These are phyloP conservation scores for Ehretia macrophylla DNA, from an alignment of 257 asterid genomes.

Conservation along the genomic window DNA sequence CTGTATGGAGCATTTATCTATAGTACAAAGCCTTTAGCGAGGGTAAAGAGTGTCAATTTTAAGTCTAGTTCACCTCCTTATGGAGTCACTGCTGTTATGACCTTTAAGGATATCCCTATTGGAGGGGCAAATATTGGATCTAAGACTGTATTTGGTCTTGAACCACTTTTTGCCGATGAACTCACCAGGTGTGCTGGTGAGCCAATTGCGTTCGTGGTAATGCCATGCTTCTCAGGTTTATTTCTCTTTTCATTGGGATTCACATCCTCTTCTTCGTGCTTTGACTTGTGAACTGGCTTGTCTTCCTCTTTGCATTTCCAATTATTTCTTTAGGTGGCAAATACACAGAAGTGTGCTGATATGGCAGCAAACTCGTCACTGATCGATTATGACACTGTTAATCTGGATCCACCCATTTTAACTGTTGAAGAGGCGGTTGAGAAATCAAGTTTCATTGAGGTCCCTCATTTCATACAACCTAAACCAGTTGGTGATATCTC, in stretches of 20 bases:
- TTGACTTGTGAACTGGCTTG: neutral
- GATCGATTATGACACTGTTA: constrained; percentile 43
- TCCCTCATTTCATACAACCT: constrained; percentile 44
- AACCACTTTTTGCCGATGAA: constrained; percentile 57
- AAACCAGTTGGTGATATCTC: constrained; percentile 53
- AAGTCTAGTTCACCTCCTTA: constrained; percentile 24
- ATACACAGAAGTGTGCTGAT: constrained; percentile 54
- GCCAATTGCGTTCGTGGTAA: constrained; percentile 63
- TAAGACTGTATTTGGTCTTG: constrained; percentile 35
- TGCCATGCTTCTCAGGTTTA: neutral
- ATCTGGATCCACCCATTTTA: constrained; percentile 54
- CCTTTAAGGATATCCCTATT: constrained; percentile 57
- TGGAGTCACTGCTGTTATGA: constrained; percentile 37
- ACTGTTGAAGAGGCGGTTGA: constrained; percentile 71
- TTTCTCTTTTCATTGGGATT: constrained; percentile 2
- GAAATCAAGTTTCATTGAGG: constrained; percentile 46
- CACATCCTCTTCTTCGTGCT: neutral
- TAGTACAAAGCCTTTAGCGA: constrained; percentile 56
- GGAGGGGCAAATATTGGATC: constrained; percentile 57
- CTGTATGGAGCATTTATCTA: constrained; percentile 61
- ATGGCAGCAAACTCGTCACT: constrained; percentile 46
- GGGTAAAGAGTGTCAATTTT: constrained; percentile 42
- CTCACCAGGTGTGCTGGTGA: constrained; percentile 57
- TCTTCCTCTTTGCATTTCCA: constrained; percentile 1
- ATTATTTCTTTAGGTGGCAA: constrained; percentile 44